Base-by-base conservation (phyloP, 306 rosid genomes). In the Cucurbita ficifolia region DNA sequence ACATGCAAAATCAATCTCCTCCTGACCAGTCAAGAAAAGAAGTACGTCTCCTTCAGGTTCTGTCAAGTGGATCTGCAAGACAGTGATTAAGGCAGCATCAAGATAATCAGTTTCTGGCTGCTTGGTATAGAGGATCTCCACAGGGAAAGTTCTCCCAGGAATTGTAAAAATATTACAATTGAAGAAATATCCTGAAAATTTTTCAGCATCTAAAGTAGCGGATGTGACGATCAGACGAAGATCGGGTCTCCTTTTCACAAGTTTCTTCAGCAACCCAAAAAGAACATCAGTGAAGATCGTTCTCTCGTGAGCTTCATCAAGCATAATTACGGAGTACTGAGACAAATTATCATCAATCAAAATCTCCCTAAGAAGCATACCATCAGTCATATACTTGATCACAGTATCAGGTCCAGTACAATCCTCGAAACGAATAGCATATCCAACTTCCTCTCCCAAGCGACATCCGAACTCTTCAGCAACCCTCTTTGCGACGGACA, bases 11-110 rank as follows among this genome's bases (percentile, higher is more conserved):
- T 88, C 96, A 72, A 92, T 92, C 82, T 92, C 98, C 79, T 92
- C 98, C 81, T 92, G 96, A 72, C 98, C 98, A 33, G 96, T 92
- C 87, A 92, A 78, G 82, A 92, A 92, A 68, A 92, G 91, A 78
- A 92, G 98, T 74, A 92, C 40, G 76, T 90, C 98, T 48, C 96
- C 98, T 86, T 92, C 98, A 10, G 96, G 96, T 75, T 92, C 89
- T 8, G 88, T 90, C 84, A 88, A 79, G 85, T 92, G 98, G 59
- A 92, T 84, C 72, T 92, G 96, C 58, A 90, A 57, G 61, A 92
- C 96, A 22, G 98, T 92, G 76, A 87, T 83, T 59, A 92, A 75
- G 71, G 98, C 57, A 0, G 91, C 96, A 77, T 90, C 92, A 43
- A 92, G 80, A 61, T 92, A 92, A 82, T 90, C 96, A 71, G 89